A percentile compares a stretch with the other conserved stretches of the same genome.
These are phyloP conservation scores for Populus ilicifolia DNA, from an alignment of 345 rosid genomes.

Conservation along the genomic window DNA sequence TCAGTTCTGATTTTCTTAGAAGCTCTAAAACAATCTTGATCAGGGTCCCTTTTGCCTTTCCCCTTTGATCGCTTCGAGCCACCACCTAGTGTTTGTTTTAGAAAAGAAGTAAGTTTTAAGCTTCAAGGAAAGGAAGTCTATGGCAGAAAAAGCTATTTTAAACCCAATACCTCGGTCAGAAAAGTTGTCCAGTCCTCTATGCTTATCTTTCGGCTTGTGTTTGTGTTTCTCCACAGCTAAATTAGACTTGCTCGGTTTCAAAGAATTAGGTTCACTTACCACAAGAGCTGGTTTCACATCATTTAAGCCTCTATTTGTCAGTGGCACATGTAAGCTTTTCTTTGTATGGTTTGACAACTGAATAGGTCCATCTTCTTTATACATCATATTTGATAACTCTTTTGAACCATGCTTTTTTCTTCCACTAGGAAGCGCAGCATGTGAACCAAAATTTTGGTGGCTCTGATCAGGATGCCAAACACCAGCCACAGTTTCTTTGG, in stretches of 20 bases:
- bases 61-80: constrained; percentile 47
- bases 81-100: constrained; percentile 50
- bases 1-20: constrained; percentile 66
- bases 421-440: constrained; percentile 25
- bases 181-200: constrained; percentile 39
- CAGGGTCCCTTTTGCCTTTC: constrained; percentile 52
- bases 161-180: constrained; percentile 70
- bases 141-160: constrained; percentile 15
- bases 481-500: constrained; percentile 25
- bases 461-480: constrained; percentile 28
- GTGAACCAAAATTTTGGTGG: constrained; percentile 23
- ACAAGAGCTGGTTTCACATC: constrained; percentile 39
- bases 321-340: constrained; percentile 38
- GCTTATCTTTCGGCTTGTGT: constrained; percentile 58
- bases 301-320: constrained; percentile 38
- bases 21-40: constrained; percentile 44
- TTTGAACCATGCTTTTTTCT: constrained; percentile 56
- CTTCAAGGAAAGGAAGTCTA: constrained; percentile 3
- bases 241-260: constrained; percentile 34
- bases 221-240: constrained; percentile 41
- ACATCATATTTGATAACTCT: constrained; percentile 35
- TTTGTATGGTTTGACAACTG: constrained; percentile 43
- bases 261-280: constrained; percentile 44
- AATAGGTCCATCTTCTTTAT: constrained; percentile 44
- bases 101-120: constrained; percentile 20